phyloP scores from a whole-genome alignment of 1,139 yeast species.

The Taphrina betulina region DNA sequence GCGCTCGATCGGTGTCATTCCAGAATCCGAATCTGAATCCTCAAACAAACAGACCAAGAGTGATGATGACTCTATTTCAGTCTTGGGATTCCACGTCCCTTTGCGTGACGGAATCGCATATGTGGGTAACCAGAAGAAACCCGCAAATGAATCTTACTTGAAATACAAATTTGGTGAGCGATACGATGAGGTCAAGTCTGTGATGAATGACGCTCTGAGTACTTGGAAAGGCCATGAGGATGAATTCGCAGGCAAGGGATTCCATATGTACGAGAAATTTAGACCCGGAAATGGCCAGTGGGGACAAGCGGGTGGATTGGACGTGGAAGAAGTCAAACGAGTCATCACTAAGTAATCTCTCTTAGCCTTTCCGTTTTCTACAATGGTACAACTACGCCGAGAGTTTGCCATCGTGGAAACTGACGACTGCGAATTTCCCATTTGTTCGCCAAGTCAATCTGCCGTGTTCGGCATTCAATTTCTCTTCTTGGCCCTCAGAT shows the following conservation, averaged over 20 bases:
- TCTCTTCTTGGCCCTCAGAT: conserved; percentile 63
- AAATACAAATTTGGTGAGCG: conserved; percentile 18
- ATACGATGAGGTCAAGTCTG: conserved; percentile 3
- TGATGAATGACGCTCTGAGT: conserved; percentile 5
- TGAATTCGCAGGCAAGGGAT: conserved; percentile 15
- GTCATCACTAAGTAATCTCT: conserved; percentile 2
- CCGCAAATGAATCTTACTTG: conserved; percentile 14
- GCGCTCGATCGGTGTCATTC: conserved; percentile 25
- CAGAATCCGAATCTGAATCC: neutral
- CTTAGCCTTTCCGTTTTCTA: no score
- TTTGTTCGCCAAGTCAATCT: conserved; percentile 36
- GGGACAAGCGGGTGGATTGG: conserved; percentile 25
- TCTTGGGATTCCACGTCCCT: conserved; percentile 13
- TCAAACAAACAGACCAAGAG: neutral
- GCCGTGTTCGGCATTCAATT: conserved; percentile 46
- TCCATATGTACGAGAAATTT: conserved; percentile 24
- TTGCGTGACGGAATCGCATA: conserved; percentile 7
- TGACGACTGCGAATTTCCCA: conserved; percentile 34
- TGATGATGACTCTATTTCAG: neutral
- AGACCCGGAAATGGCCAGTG: conserved; percentile 17
- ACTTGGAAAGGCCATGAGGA: conserved; percentile 21
- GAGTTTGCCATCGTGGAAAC: conserved; percentile 30
- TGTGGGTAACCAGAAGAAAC: conserved; percentile 15
- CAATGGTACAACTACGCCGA: no score
- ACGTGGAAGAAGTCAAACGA: conserved; percentile 7